Evolutionary conservation across 371 early-diverging fungal genomes (phyloP), one percentile per base, ranked within the genome.

Genomic region (Syncephalastrum sp.): DNA sequence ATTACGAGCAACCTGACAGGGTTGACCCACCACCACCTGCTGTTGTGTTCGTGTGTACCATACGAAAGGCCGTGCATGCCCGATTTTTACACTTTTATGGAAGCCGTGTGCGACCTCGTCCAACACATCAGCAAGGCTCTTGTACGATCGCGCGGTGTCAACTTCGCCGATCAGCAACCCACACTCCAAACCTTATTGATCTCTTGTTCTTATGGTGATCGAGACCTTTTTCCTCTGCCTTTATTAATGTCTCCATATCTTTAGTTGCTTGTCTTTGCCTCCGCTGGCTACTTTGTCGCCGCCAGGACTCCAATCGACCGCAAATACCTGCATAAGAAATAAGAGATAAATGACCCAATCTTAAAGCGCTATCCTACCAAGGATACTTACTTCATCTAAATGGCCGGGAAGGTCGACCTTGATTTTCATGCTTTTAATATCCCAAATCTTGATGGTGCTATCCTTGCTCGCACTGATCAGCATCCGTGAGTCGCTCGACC

Each of bases 401-500:
- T 98, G 98, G 13, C 98, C 98, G 2, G 98, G 97, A 59, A 97
- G 74, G 72, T 96, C 96, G 63, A 86, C 69, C 78, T 92, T 92
- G 59, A 95, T 75, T 71, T 93, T 94, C 61, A 82, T 72, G 21
- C 92, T 93, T 56, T 86, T 85, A 57, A 96, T 64, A 70, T 95
- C 93, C 97, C 97, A 98, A 15, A 93, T 78, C 74, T 96, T 98
- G 43, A 92, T 72, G 27, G 97, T 96, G 54, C 91, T 90, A 75
- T 98, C 98, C 67, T 92, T 89, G 65, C 92, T 91, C n/a, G 90
- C 82, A 53, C 92, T 91, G 53, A 96, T 79, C 43, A 98, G 63
- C 85, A 94, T 83, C 38, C 98, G 83, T 46, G 91, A 89, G 67
- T 98, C 99, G 4, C 93, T 81, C 3, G 95, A 94, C 87, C 90